A percentile compares a stretch with the other conserved stretches of the same genome.
These are phyloP conservation scores for Cucumis cinereus DNA, from an alignment of 306 rosid genomes.

Conservation along the genomic window DNA sequence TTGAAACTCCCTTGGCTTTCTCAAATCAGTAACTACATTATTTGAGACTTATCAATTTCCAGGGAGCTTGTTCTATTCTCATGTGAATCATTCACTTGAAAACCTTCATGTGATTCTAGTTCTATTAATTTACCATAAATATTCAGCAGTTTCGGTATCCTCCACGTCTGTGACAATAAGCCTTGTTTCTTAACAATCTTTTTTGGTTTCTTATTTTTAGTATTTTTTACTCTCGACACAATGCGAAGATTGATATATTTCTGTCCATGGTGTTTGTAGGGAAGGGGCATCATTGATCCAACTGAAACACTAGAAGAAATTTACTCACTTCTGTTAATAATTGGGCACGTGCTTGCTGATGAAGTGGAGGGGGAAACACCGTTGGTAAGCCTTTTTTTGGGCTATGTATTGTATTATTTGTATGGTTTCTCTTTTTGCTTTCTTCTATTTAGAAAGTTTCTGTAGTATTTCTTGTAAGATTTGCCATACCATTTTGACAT, in stretches of 20 bases:
- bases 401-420: background rate
- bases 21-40: background rate
- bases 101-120: background rate
- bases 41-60: background rate
- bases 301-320: conserved; percentile 89
- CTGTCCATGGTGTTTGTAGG: conserved; percentile 35
- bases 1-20: background rate
- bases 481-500: background rate
- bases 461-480: background rate
- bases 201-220: background rate
- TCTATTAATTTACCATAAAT: background rate
- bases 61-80: background rate
- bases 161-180: background rate
- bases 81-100: background rate
- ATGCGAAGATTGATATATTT: background rate
- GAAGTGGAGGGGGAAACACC: conserved; percentile 98
- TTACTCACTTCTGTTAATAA: conserved; percentile 71
- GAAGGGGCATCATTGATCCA: conserved; percentile 60
- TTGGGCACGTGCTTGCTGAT: conserved; percentile 85
- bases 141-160: background rate
- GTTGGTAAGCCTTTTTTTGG: conserved; percentile 35
- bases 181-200: background rate
- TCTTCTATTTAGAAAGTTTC: background rate
- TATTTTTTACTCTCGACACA: background rate
- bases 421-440: background rate